Conservation (phyloP, 1,284 basidiomycete genomes). For the Austroboletus olivaceoglutinosus region DNA sequence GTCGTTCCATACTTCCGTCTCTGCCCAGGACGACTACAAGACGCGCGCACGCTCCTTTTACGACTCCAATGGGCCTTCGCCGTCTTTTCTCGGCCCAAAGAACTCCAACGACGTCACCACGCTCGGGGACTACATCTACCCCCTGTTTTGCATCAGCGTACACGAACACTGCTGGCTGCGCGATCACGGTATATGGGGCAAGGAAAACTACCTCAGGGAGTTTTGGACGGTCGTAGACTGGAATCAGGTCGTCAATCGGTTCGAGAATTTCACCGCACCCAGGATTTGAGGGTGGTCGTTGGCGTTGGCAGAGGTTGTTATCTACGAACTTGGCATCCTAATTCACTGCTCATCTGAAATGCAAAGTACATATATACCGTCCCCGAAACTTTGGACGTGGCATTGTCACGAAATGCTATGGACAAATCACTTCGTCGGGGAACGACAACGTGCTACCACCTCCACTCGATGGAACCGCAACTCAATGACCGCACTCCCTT, state of each 20-base stretch:
- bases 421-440: neutral
- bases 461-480: constrained; percentile 67
- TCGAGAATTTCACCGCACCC: constrained; percentile 21
- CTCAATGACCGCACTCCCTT: constrained; percentile 71
- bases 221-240: constrained; percentile 93
- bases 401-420: neutral
- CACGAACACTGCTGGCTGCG: constrained; percentile 94
- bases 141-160: constrained; percentile 82
- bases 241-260: constrained; percentile 56
- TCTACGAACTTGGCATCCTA: constrained; percentile 11
- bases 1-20: constrained; percentile 24
- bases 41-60: constrained; percentile 25
- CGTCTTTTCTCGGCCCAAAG: constrained; percentile 33
- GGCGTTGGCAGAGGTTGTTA: constrained; percentile 2
- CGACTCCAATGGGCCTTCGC: constrained; percentile 26
- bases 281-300: constrained; percentile 9
- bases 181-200: constrained; percentile 92
- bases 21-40: constrained; percentile 6
- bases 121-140: constrained; percentile 62
- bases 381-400: constrained; percentile 1
- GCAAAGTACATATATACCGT: constrained; percentile 11
- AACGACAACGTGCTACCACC: constrained; percentile 48
- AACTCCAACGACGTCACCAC: constrained; percentile 18
- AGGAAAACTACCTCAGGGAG: constrained; percentile 83
- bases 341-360: constrained; percentile 25